Percentiles rank a stretch among this genome's conserved stretches.
These are phyloP conservation scores for Jaltomata sinuosa DNA, from an alignment of 257 asterid genomes.

Conservation along the genomic window DNA sequence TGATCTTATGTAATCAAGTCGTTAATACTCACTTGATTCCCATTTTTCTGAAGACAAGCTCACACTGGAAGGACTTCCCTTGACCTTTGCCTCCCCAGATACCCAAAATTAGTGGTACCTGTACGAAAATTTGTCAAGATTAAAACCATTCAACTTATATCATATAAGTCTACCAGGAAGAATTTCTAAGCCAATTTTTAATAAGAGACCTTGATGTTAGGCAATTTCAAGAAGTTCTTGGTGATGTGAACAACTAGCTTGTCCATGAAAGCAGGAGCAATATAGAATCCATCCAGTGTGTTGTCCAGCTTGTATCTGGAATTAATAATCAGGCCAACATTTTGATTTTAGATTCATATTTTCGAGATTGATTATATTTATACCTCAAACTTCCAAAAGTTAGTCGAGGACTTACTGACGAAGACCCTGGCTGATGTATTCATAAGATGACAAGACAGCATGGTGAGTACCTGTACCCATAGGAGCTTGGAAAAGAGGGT, in stretches of 20 bases:
- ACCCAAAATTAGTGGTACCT: conserved; percentile 84
- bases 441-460: conserved; percentile 54
- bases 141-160: background rate
- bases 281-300: conserved; percentile 56
- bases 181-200: background rate
- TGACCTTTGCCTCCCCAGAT: conserved; percentile 97
- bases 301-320: conserved; percentile 45
- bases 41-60: conserved; percentile 75
- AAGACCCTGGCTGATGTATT: conserved; percentile 68
- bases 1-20: background rate
- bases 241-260: conserved; percentile 63
- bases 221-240: conserved; percentile 73
- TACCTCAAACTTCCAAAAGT: background rate
- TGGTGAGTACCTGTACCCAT: conserved; percentile 60
- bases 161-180: too few species aligned
- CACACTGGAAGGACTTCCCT: conserved; percentile 90
- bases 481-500: conserved; percentile 70
- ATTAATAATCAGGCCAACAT: background rate
- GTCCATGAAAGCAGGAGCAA: conserved; percentile 94
- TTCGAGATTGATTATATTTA: background rate
- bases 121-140: background rate
- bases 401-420: conserved; percentile 22
- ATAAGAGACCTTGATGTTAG: conserved; percentile 60
- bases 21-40: conserved; percentile 64
- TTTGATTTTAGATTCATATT: background rate